phyloP scores from a whole-genome alignment of 345 rosid genomes.

The Zanthoxylum bungeanum region DNA sequence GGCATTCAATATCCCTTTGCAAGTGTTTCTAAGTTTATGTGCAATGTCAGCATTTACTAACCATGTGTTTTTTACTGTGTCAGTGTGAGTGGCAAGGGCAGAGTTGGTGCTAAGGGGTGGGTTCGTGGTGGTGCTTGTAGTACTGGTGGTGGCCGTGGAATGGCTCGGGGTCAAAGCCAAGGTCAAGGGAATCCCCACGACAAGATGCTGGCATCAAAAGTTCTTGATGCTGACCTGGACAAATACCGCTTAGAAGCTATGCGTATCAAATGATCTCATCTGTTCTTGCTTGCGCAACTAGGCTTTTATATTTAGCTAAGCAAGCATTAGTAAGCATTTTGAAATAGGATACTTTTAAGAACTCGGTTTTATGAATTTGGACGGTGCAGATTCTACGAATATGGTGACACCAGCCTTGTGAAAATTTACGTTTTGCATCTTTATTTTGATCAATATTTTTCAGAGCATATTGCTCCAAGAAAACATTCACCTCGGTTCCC shows the following conservation, averaged over 20 bases:
- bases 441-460: not conserved
- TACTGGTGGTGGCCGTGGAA: conserved; percentile 21
- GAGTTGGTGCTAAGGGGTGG: conserved; percentile 20
- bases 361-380: not conserved
- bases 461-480: not conserved
- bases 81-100: conserved; percentile 18
- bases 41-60: not conserved
- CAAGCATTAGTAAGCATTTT: not conserved
- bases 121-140: conserved; percentile 20
- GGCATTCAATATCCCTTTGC: too few relatives aligned
- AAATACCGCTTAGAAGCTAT: conserved; percentile 43
- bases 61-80: too few relatives aligned
- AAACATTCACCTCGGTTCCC: not conserved
- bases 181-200: conserved; percentile 21
- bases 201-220: conserved; percentile 42
- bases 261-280: conserved; percentile 25
- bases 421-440: not conserved
- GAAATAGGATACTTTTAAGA: not conserved
- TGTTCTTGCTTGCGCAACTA: not conserved
- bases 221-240: conserved; percentile 67
- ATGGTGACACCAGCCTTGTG: not conserved
- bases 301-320: not conserved
- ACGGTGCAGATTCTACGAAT: not conserved
- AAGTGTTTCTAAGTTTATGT: too few relatives aligned
- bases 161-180: conserved; percentile 14